Percentiles rank a stretch among this genome's conserved stretches.
Evolutionary conservation across 352 stramenopile genomes (phyloP).

Genomic region (Pythium phragmiticola): DNA sequence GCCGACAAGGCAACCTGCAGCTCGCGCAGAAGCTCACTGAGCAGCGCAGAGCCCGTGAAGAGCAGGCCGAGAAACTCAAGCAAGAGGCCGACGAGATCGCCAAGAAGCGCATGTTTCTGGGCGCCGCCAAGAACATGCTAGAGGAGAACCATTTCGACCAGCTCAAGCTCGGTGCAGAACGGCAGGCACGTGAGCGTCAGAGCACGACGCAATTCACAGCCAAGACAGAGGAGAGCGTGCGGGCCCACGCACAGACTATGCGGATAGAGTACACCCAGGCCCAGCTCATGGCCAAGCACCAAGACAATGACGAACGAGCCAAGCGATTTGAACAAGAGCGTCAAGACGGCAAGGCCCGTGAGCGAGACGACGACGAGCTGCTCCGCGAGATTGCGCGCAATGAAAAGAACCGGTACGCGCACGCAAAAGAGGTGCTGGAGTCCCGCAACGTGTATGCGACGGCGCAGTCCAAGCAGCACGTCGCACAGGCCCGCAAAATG

Average conservation of each 20-base stretch:
- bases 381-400: constrained; percentile 57
- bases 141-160: constrained; percentile 81
- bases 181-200: constrained; percentile 55
- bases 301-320: constrained; percentile 29
- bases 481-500: constrained; percentile 26
- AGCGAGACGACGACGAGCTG: constrained; percentile 62
- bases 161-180: constrained; percentile 52
- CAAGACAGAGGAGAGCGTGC: constrained; percentile 49
- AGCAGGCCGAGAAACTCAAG: constrained; percentile 48
- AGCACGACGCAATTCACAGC: constrained; percentile 38
- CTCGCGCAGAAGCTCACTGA: constrained; percentile 72
- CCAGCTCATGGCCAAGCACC: constrained; percentile 25
- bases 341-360: constrained; percentile 34
- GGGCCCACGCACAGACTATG: constrained; percentile 39
- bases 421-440: constrained; percentile 58
- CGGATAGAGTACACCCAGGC: constrained; percentile 33
- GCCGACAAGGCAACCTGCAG: constrained; percentile 64
- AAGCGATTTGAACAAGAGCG: constrained; percentile 34
- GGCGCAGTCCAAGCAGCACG: constrained; percentile 40
- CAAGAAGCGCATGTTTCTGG: constrained; percentile 82
- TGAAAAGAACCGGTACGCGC: constrained; percentile 51
- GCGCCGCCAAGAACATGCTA: constrained; percentile 81
- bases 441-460: constrained; percentile 71
- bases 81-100: constrained; percentile 61
- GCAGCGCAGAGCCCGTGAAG: constrained; percentile 48